Conservation (phyloP, 768 basidiomycete genomes). For the Nevesoporus exiguus region DNA sequence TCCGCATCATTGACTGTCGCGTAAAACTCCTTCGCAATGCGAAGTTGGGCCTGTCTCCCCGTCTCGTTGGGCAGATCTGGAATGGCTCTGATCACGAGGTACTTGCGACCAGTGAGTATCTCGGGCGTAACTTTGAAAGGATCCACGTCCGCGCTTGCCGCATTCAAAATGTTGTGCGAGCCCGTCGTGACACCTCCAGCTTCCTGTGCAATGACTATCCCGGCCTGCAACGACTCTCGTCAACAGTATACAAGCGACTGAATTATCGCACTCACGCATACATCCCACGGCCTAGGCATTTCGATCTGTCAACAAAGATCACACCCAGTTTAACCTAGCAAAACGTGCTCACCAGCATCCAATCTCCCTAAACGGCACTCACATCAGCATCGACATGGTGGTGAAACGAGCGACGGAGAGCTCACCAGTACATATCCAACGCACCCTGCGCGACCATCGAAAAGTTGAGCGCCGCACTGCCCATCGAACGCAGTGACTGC, state of each 20-base stretch:
- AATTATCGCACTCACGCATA: constrained; percentile 49
- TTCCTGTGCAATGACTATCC: constrained; percentile 86
- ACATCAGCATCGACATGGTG: neutral
- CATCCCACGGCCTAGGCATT: constrained; percentile 70
- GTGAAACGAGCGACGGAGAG: neutral
- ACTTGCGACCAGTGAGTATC: constrained; percentile 74
- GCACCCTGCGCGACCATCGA: constrained; percentile 85
- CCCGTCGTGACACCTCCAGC: constrained; percentile 82
- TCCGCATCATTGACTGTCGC: constrained; percentile 72
- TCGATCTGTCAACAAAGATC: neutral
- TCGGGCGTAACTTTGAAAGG: constrained; percentile 67
- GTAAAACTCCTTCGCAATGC: constrained; percentile 84
- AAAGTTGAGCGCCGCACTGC: constrained; percentile 82
- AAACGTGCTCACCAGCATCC: constrained; percentile 55
- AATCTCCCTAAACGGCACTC: constrained; percentile 58
- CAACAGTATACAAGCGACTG: neutral
- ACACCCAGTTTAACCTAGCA: neutral
- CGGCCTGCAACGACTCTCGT: constrained; percentile 49
- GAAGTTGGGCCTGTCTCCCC: constrained; percentile 65
- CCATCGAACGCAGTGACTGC: constrained; percentile 78
- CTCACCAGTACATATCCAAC: constrained; percentile 83
- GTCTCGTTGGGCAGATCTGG: constrained; percentile 62
- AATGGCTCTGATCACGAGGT: constrained; percentile 72
- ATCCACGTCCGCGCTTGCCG: constrained; percentile 28
- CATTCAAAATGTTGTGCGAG: constrained; percentile 47